Evolutionary conservation across 129 eudicot genomes (phyloP), one percentile per base, ranked within the genome.

Genomic region (Artemisia tridentata): DNA sequence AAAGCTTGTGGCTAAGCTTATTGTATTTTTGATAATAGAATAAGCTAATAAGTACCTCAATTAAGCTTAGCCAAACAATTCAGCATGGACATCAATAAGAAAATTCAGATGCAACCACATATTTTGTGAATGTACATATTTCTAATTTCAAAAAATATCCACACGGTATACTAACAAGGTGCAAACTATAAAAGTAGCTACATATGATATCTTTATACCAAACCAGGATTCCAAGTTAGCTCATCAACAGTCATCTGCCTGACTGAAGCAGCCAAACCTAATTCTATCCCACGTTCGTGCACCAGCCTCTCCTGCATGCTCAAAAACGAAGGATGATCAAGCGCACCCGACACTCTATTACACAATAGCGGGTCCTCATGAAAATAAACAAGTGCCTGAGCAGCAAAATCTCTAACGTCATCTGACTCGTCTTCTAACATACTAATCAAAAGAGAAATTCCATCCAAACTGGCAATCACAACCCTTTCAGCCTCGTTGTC

Each of bases 371-470:
- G 85, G 68, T 88, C 91, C 73, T 76, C 74, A 1, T 85, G 79
- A 67, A 85, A 79, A 52, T 81, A 81, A 49, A 81, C 81, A 23
- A 85, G 91, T 23, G 91, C 79, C 63, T 85, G 91, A 11, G 91
- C 85, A 73, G 85, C 96, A 74, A 78, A 78, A 10, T 85, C 91
- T 76, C 68, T 69, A 31, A 80, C 29, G 45, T 83, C 88, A 63
- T 79, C 95, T 6, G 86, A 85, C 76, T 85, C 90, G n/a, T 78
- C 88, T 67, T 82, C 80, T 57, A 86, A 65, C 82, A 80, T 43
- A n/a, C 74, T 78, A 16, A 81, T 79, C 63, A 88, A 86, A 74
- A 68, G 65, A 17, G 78, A 86, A 65, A 88, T 80, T 8, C 83
- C 88, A 11, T 82, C 91, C 31, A 67, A 80, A 72, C 74, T 62